These are phyloP conservation scores for Tuber melanosporum DNA, from an alignment of 495 filamentous ascomycete genomes.

Conservation along the genomic window DNA sequence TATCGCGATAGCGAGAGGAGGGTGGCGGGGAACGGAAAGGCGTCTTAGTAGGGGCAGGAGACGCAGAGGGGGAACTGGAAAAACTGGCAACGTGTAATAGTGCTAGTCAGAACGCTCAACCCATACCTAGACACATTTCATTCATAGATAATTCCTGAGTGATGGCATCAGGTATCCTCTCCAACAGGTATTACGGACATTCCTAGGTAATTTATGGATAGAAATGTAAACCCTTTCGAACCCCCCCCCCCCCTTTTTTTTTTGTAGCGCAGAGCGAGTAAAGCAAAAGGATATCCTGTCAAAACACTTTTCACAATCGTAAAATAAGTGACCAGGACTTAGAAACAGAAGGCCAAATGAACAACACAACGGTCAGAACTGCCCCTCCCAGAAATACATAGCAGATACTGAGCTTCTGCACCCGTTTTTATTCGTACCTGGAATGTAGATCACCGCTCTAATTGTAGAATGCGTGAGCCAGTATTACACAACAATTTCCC, in stretches of 20 bases:
- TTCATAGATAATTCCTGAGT: neutral
- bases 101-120: neutral
- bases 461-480: neutral
- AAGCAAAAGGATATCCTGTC: neutral
- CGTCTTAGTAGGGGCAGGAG: neutral
- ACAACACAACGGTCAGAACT: neutral
- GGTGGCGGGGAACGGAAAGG: neutral
- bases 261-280: neutral
- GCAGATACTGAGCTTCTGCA: neutral
- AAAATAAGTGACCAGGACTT: neutral
- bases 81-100: neutral
- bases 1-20: constrained; percentile 28
- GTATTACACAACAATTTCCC: neutral
- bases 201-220: neutral
- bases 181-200: neutral
- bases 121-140: neutral
- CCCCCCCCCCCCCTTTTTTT: neutral
- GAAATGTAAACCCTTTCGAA: neutral
- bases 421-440: neutral
- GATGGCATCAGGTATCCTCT: neutral
- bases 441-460: neutral
- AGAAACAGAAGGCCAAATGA: neutral
- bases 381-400: neutral
- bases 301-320: neutral
- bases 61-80: neutral